These are phyloP conservation scores for Grosmannia clavigera DNA, from an alignment of 2,329 filamentous ascomycete species.

Conservation along the genomic window DNA sequence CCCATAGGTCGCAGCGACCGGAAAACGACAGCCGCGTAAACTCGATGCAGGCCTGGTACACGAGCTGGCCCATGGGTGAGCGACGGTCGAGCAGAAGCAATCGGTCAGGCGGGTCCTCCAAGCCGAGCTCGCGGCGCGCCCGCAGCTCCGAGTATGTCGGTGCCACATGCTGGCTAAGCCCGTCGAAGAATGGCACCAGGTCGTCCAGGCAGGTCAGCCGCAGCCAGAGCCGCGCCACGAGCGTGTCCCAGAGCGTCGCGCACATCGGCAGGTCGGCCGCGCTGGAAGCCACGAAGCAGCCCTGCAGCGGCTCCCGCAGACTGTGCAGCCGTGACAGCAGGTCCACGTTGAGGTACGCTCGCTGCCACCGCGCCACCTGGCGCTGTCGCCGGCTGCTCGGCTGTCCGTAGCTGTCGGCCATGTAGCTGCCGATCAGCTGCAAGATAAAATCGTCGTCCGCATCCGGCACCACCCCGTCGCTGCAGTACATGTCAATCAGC, in stretches of 20 bases:
- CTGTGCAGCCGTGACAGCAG: constrained; percentile 28
- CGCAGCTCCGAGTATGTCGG: constrained; percentile 50
- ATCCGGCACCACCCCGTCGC: constrained; percentile 37
- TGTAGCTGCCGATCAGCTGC: constrained; percentile 27
- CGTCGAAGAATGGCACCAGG: constrained; percentile 63
- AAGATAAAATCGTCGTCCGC: constrained; percentile 26
- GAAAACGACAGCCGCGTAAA: constrained; percentile 71
- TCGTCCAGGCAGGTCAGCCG: constrained; percentile 68
- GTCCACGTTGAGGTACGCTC: constrained; percentile 35
- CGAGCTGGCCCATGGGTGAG: constrained; percentile 71
- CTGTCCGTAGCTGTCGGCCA: constrained; percentile 33
- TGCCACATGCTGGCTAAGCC: constrained; percentile 42
- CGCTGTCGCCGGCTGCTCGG: constrained; percentile 10
- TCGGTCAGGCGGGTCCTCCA: constrained; percentile 27
- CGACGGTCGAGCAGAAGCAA: constrained; percentile 54
- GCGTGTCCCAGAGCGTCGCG: constrained; percentile 60
- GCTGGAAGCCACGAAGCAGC: constrained; percentile 25
- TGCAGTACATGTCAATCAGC: constrained; percentile 70
- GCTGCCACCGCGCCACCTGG: constrained; percentile 29
- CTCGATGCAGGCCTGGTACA: constrained; percentile 66
- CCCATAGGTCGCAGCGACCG: constrained; percentile 69
- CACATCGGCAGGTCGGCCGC: neutral
- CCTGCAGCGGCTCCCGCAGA: constrained; percentile 9
- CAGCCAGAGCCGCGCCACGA: constrained; percentile 67
- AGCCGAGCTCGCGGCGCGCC: constrained; percentile 37